Evolutionary conservation across 768 basidiomycete species (phyloP).

Genomic region (Agaricus sinodeliciosus): DNA sequence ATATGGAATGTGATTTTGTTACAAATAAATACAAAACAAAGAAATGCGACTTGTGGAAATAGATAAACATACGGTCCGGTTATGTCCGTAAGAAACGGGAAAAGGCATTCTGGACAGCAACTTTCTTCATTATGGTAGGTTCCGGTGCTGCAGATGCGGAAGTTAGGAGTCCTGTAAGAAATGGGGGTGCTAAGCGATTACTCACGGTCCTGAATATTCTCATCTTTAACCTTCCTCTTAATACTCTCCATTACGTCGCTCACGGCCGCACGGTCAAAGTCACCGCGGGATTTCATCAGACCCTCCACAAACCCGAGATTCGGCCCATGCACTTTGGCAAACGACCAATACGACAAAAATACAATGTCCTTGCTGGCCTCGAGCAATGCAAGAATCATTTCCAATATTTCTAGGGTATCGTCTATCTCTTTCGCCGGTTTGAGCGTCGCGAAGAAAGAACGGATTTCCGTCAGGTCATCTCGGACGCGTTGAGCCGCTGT

Average conservation of each 20-base stretch:
- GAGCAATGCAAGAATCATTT: slow-evolving; percentile 73
- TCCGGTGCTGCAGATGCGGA: slow-evolving; percentile 49
- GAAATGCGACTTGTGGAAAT: background rate
- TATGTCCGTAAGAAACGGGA: slow-evolving; percentile 65
- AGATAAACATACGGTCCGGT: slow-evolving; percentile 1
- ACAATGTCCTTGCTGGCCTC: slow-evolving; percentile 85
- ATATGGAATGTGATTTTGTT: background rate
- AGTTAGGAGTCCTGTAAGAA: no score
- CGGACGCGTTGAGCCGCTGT: slow-evolving; percentile 78
- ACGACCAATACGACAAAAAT: slow-evolving; percentile 90
- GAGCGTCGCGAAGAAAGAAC: slow-evolving; percentile 73
- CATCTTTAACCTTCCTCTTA: slow-evolving; percentile 89
- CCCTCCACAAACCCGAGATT: slow-evolving; percentile 89
- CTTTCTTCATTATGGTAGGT: slow-evolving; percentile 89
- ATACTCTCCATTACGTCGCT: slow-evolving; percentile 92
- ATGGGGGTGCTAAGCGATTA: slow-evolving; percentile 12
- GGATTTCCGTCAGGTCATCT: slow-evolving; percentile 71
- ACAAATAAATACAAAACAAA: slow-evolving; percentile 10
- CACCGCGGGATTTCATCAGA: slow-evolving; percentile 82
- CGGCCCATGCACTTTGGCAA: slow-evolving; percentile 91
- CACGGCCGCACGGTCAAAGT: slow-evolving; percentile 83
- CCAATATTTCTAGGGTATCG: slow-evolving; percentile 76
- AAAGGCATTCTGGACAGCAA: slow-evolving; percentile 67
- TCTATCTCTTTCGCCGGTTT: slow-evolving; percentile 80
- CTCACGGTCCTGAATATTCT: slow-evolving; percentile 76